A percentile compares a stretch with the other conserved stretches of the same genome.
Evolutionary conservation across 805 yeast species (phyloP).

Genomic region (Sungouiozyma intestinalis): DNA sequence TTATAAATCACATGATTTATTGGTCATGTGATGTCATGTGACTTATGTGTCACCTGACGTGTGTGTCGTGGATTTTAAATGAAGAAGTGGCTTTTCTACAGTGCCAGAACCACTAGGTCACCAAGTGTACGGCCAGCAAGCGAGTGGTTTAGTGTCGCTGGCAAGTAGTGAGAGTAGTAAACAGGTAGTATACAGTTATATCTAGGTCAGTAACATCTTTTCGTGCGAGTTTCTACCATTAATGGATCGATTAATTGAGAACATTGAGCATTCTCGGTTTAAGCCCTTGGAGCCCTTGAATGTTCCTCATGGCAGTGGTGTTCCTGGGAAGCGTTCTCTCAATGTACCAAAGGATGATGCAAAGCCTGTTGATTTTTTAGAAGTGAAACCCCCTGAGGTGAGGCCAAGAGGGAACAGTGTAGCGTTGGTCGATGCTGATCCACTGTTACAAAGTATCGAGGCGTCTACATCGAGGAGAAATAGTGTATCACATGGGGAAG

Average conservation of each 20-base stretch:
- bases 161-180: no score
- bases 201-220: no score
- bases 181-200: no score
- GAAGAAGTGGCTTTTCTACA: no score
- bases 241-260: conserved; percentile 7
- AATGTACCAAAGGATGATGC: neutral
- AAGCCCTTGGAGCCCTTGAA: neutral
- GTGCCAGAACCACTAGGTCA: no score
- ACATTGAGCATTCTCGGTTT: conserved; percentile 6
- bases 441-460: neutral
- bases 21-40: no score
- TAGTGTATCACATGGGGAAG: neutral
- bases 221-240: neutral
- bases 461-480: conserved; percentile 1
- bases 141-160: no score
- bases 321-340: neutral
- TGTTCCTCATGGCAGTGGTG: neutral
- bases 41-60: no score
- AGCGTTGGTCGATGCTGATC: neutral
- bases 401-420: neutral
- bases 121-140: no score
- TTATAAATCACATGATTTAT: no score
- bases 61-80: no score
- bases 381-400: neutral
- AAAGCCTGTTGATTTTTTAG: neutral